phyloP scores from a whole-genome alignment of 129 eudicot genomes.

The Escallonia rubra region DNA sequence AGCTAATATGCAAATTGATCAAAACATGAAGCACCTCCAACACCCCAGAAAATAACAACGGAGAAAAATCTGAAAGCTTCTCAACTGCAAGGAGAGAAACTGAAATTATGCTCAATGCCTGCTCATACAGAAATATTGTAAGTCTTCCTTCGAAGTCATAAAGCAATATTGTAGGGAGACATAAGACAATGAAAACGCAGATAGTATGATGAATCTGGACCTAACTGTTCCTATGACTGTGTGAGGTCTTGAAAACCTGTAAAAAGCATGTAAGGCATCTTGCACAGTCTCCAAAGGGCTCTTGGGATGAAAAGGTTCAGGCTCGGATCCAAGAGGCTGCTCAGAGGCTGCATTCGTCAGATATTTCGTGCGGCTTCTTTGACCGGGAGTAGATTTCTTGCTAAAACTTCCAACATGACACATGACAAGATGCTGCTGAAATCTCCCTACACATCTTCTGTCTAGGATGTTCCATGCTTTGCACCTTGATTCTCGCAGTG shows the following conservation, averaged over 20 bases:
- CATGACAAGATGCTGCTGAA: conserved; percentile 24
- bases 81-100: conserved; percentile 98
- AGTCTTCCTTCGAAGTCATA: conserved; percentile 2
- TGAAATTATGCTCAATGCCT: conserved; percentile 97
- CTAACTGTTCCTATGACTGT: conserved; percentile 96
- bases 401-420: conserved; percentile 16
- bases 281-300: conserved; percentile 36
- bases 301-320: conserved; percentile 36
- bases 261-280: conserved; percentile 67
- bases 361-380: conserved; percentile 20
- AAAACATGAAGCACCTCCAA: conserved; percentile 57
- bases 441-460: conserved; percentile 17
- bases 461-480: conserved; percentile 21
- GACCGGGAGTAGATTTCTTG: conserved; percentile 20
- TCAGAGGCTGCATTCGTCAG: conserved; percentile 48
- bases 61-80: conserved; percentile 85
- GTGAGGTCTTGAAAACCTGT: conserved; percentile 95
- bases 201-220: conserved; percentile 13
- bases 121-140: conserved; percentile 31
- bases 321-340: conserved; percentile 59
- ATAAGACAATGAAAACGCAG: neutral
- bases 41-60: conserved; percentile 68
- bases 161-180: neutral
- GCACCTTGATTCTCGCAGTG: conserved; percentile 34
- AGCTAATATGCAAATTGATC: neutral